phyloP scores from a whole-genome alignment of 1,139 yeast species.

The Suhomyces wounanorum region DNA sequence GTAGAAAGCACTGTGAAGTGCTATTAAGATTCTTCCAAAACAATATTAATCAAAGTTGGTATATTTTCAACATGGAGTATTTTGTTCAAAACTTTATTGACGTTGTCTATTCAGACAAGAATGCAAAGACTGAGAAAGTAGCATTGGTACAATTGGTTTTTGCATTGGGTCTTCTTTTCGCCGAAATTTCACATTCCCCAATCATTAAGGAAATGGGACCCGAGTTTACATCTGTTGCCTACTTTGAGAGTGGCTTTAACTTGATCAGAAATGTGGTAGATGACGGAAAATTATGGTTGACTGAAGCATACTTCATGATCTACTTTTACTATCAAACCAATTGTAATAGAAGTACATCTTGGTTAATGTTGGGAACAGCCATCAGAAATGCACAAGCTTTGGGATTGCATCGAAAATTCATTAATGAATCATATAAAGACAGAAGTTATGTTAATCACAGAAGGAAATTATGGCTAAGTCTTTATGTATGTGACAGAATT shows the following conservation, averaged over 20 bases:
- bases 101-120: slow-evolving; percentile 17
- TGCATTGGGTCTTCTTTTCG: slow-evolving; percentile 43
- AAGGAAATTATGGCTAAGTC: slow-evolving; percentile 39
- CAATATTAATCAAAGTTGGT: slow-evolving; percentile 24
- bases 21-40: slow-evolving; percentile 20
- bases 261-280: slow-evolving; percentile 32
- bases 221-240: slow-evolving; percentile 16
- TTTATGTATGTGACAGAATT: slow-evolving; percentile 43
- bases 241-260: slow-evolving; percentile 35
- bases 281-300: slow-evolving; percentile 45
- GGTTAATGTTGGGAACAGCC: slow-evolving; percentile 34
- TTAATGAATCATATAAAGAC: slow-evolving; percentile 23
- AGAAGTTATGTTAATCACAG: slow-evolving; percentile 21
- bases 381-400: slow-evolving; percentile 29
- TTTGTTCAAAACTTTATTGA: slow-evolving; percentile 18
- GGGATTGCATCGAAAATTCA: slow-evolving; percentile 28
- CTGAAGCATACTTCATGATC: slow-evolving; percentile 40
- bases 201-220: slow-evolving; percentile 17
- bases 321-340: slow-evolving; percentile 40
- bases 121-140: slow-evolving; percentile 10
- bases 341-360: slow-evolving; percentile 43
- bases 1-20: slow-evolving; percentile 16
- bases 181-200: slow-evolving; percentile 21
- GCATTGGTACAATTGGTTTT: slow-evolving; percentile 37
- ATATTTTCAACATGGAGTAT: slow-evolving; percentile 32